phyloP scores from a whole-genome alignment of 345 rosid species.

The Pistacia vera region DNA sequence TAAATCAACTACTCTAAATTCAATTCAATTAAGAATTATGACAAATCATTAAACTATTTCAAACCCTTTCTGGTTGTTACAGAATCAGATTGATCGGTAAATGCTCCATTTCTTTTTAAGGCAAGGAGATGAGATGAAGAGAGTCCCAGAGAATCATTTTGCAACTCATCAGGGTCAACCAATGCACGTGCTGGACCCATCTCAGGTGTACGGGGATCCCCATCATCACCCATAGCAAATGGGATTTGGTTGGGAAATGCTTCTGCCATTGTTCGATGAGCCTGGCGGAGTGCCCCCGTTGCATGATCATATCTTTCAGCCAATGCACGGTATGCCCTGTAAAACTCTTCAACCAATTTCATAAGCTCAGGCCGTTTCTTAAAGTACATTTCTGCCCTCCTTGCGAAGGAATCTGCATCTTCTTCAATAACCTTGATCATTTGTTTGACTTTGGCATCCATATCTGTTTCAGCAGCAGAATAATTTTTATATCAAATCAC shows the following conservation, averaged over 20 bases:
- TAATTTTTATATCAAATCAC: not conserved
- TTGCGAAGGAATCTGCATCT: slow-evolving; percentile 99
- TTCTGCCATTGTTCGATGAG: slow-evolving; percentile 90
- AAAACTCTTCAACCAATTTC: slow-evolving; percentile 98
- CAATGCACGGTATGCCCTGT: slow-evolving; percentile 94
- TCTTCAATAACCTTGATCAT: slow-evolving; percentile 98
- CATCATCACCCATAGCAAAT: slow-evolving; percentile 62
- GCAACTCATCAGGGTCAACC: slow-evolving; percentile 59
- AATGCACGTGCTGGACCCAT: slow-evolving; percentile 46
- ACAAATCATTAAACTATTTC: slow-evolving; percentile 50
- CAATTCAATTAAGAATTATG: too few species aligned
- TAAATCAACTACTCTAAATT: too few species aligned
- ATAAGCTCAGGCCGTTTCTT: slow-evolving; percentile 96
- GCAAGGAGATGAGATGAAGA: slow-evolving; percentile 49
- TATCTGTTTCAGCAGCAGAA: slow-evolving; percentile 57
- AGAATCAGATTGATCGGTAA: slow-evolving; percentile 62
- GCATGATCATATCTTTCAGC: slow-evolving; percentile 99
- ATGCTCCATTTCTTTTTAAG: slow-evolving; percentile 60
- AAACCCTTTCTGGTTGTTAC: slow-evolving; percentile 52
- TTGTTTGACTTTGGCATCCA: slow-evolving; percentile 92
- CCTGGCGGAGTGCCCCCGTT: slow-evolving; percentile 87
- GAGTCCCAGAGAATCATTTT: slow-evolving; percentile 58
- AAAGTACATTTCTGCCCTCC: slow-evolving; percentile 99
- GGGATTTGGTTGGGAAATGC: slow-evolving; percentile 95
- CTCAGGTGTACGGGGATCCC: slow-evolving; percentile 82